These are phyloP conservation scores for Nicotiana noctiflora DNA, from an alignment of 257 asterid genomes.

Conservation along the genomic window DNA sequence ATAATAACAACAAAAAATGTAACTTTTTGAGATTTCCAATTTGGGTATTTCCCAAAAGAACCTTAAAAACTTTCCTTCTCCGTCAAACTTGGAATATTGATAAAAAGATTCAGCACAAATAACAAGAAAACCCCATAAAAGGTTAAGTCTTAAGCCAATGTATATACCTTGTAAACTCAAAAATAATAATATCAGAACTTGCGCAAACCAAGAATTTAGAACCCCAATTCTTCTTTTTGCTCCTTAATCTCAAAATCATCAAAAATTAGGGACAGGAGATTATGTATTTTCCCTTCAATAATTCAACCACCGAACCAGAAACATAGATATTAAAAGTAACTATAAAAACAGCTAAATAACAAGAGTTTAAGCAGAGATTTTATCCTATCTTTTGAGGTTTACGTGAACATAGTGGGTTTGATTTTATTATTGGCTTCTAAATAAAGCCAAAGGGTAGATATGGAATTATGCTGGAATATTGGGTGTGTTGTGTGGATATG, in stretches of 20 bases:
- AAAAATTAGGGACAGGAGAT: neutral
- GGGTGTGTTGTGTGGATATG: neutral
- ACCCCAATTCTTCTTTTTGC: neutral
- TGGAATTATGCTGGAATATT: neutral
- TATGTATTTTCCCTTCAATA: neutral
- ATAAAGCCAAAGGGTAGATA: neutral
- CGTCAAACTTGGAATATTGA: conserved; percentile 15
- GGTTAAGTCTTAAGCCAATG: neutral
- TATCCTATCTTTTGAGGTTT: neutral
- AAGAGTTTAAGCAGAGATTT: neutral
- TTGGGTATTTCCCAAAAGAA: conserved; percentile 7
- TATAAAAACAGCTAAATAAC: neutral
- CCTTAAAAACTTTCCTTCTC: conserved; percentile 15
- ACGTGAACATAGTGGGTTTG: neutral
- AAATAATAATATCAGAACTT: neutral
- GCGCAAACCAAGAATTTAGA: neutral
- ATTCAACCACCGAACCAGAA: neutral
- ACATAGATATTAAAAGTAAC: neutral
- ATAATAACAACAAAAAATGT: neutral
- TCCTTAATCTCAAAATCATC: neutral
- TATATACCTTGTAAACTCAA: neutral
- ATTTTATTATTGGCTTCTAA: neutral
- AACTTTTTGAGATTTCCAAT: conserved; percentile 6
- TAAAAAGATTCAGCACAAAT: conserved; percentile 13
- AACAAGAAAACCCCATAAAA: neutral